phyloP scores from a whole-genome alignment of 306 rosid species.

The Quercus gilva region DNA sequence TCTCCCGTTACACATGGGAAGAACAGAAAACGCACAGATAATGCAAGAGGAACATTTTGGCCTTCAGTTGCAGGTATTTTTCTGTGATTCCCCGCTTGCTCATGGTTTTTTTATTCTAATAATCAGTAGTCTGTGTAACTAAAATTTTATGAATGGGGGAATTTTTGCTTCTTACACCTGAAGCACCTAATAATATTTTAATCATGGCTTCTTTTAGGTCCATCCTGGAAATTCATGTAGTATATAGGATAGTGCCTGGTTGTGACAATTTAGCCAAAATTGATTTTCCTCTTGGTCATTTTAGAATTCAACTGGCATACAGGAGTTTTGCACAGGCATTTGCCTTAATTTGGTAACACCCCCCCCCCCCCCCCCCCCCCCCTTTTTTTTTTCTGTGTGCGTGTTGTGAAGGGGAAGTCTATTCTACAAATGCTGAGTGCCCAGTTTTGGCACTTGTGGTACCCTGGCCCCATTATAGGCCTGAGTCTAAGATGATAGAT shows the following conservation, averaged over 20 bases:
- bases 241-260: not conserved
- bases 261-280: not conserved
- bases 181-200: not conserved
- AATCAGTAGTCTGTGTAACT: not conserved
- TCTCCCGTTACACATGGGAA: constrained; percentile 95
- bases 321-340: not conserved
- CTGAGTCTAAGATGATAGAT: not conserved
- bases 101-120: not conserved
- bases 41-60: constrained; percentile 82
- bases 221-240: not conserved
- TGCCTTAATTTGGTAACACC: not conserved
- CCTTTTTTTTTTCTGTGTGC: too few relatives aligned
- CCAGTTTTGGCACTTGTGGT: not conserved
- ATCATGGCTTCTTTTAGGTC: not conserved
- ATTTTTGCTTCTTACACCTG: not conserved
- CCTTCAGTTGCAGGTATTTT: constrained; percentile 74
- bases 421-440: not conserved
- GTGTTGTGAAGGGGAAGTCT: not conserved
- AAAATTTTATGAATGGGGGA: not conserved
- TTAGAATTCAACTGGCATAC: not conserved
- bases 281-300: constrained; percentile 7
- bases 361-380: too few relatives aligned
- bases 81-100: not conserved
- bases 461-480: not conserved
- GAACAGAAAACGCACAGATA: constrained; percentile 62